phyloP scores from a whole-genome alignment of 1,284 basidiomycete genomes.

The Ceratobasidium sp. region DNA sequence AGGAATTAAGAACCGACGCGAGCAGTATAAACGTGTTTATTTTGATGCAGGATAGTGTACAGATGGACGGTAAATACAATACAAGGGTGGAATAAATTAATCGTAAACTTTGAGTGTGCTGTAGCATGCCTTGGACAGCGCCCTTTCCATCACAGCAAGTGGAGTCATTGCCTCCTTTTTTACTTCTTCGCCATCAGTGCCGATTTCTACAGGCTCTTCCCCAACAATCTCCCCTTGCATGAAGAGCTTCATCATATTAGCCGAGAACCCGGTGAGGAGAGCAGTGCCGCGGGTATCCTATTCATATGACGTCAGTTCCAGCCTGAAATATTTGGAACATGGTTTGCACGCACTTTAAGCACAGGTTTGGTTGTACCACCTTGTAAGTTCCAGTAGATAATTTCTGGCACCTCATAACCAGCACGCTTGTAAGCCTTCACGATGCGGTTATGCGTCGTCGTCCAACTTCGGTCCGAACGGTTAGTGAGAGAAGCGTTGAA shows the following conservation, averaged over 20 bases:
- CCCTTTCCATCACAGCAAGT: constrained; percentile 65
- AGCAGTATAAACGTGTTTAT: too few species aligned
- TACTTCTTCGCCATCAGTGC: constrained; percentile 56
- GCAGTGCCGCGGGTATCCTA: constrained; percentile 65
- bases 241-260: constrained; percentile 76
- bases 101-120: constrained; percentile 54
- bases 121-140: constrained; percentile 65
- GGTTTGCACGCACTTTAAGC: neutral
- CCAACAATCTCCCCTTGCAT: constrained; percentile 64
- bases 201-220: constrained; percentile 20
- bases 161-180: constrained; percentile 49
- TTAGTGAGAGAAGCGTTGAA: constrained; percentile 63
- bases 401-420: constrained; percentile 76
- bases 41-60: too few species aligned
- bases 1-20: too few species aligned
- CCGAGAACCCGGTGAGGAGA: constrained; percentile 75
- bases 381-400: constrained; percentile 55
- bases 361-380: constrained; percentile 5
- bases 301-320: neutral
- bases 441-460: constrained; percentile 72
- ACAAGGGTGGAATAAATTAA: constrained; percentile 37
- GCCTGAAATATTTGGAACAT: too few species aligned
- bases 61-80: neutral
- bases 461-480: constrained; percentile 58
- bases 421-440: constrained; percentile 66